Evolutionary conservation across 1,139 yeast species (phyloP).

Genomic region (Barnettozyma hawaiiensis): DNA sequence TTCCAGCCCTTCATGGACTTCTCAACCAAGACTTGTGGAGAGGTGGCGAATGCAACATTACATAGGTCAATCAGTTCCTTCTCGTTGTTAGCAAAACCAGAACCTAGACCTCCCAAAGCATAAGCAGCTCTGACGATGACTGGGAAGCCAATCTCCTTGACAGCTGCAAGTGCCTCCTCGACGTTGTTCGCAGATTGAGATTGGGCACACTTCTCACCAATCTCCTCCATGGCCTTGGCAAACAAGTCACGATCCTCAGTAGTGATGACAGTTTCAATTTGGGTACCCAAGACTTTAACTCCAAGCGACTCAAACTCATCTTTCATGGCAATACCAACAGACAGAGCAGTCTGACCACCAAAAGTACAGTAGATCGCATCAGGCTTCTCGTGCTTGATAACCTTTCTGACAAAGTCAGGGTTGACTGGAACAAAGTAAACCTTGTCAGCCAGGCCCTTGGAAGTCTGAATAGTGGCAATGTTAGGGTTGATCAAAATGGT

Average conservation of each 20-base stretch:
- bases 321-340: constrained; percentile 91
- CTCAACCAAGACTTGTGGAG: constrained; percentile 95
- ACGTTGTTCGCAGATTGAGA: constrained; percentile 80
- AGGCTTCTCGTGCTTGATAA: constrained; percentile 90
- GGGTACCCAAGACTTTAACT: constrained; percentile 94
- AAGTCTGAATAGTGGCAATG: constrained; percentile 97
- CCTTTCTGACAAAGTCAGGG: constrained; percentile 93
- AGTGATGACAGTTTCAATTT: constrained; percentile 89
- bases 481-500: constrained; percentile 95
- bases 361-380: constrained; percentile 96
- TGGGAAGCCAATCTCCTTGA: constrained; percentile 85
- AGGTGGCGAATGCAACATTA: constrained; percentile 87
- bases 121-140: constrained; percentile 96
- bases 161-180: constrained; percentile 81
- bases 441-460: constrained; percentile 95
- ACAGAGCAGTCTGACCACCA: constrained; percentile 97
- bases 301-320: constrained; percentile 92
- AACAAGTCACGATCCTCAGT: constrained; percentile 97
- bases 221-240: constrained; percentile 91
- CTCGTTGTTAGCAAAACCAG: constrained; percentile 94
- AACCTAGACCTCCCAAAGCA: constrained; percentile 97
- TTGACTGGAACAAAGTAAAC: constrained; percentile 96
- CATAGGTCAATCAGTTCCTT: constrained; percentile 78
- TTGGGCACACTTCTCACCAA: constrained; percentile 89
- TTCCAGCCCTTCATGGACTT: constrained; percentile 99